Evolutionary conservation across 768 basidiomycete species (phyloP), one percentile per base, ranked within the genome.

Genomic region (Suillus decipiens): DNA sequence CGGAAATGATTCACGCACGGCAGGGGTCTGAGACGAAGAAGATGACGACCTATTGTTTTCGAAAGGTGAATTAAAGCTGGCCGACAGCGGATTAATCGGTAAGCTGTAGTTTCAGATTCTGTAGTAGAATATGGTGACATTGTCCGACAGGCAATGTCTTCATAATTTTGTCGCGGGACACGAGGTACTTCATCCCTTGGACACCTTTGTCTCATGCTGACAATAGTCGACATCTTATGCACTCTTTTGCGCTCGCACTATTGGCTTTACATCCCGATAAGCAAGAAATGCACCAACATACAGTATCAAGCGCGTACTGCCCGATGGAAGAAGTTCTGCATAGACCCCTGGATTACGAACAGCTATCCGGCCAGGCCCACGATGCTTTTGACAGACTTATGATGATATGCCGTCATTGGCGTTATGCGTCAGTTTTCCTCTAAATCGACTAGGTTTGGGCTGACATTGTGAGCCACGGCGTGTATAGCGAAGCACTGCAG

Each of bases 131-230:
- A 36, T 61, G 24, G 15, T 12, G 7, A 63, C 12, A 31, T 57
- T 28, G 10, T 41, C 19, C 34, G 1, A 6, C 60, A 74, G 75
- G 75, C 12, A 79, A 80, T 61, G 68, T 77, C 31, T 80, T 77
- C 70, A 73, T 80, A 12, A 76, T 79, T 62, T 63, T 88, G n/a
- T 89, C 24, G 88, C 87, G 28, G 86, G 87, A 10, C 84, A 87
- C 62, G 86, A 86, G 76, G 84, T 84, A 47, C 22, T 42, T n/a
- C 24, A 33, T 33, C 31, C 11, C 60, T 39, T 24, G 1, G 24
- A 39, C 10, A 17, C 43, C 43, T 19, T 31, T 24, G 24, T 19
- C 6, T 59, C 33, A 15, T 31, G 41, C 37, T 62, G 36, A 63
- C 39, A 36, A 14, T 24, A 77, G 76, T 76, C 77, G 1, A 74